Evolutionary conservation across 257 asterid species (phyloP).

Genomic region (Nicotiana knightiana): DNA sequence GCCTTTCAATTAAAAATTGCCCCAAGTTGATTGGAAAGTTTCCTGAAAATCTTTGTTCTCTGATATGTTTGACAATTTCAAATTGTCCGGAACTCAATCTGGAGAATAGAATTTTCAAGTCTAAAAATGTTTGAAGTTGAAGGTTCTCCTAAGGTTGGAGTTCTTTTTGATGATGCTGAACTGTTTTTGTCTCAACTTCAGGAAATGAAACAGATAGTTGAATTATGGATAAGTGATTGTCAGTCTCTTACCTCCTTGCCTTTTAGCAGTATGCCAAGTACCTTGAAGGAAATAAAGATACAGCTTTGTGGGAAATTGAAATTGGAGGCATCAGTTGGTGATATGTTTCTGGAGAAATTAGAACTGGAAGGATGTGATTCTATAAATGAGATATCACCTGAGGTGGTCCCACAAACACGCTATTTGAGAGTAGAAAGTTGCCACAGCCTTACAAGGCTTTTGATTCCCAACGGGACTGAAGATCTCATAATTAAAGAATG

Average conservation of each 20-base stretch:
- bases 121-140: not conserved
- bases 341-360: not conserved
- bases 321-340: not conserved
- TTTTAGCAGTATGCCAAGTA: not conserved
- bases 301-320: accelerated
- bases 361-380: accelerated
- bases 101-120: not conserved
- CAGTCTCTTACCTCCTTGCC: not conserved
- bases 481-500: accelerated
- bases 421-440: accelerated
- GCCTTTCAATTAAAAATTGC: not conserved
- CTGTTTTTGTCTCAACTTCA: not conserved
- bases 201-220: not conserved
- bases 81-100: not conserved
- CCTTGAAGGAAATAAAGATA: accelerated
- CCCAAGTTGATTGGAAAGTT: not conserved
- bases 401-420: not conserved
- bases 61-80: not conserved
- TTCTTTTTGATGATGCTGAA: not conserved
- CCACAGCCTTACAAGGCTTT: not conserved
- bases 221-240: accelerated
- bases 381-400: not conserved
- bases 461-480: not conserved
- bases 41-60: not conserved
- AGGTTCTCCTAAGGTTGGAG: not conserved